Evolutionary conservation across 225 moss, liverwort and hornwort species (phyloP).

Genomic region (Polytrichum formosum): DNA sequence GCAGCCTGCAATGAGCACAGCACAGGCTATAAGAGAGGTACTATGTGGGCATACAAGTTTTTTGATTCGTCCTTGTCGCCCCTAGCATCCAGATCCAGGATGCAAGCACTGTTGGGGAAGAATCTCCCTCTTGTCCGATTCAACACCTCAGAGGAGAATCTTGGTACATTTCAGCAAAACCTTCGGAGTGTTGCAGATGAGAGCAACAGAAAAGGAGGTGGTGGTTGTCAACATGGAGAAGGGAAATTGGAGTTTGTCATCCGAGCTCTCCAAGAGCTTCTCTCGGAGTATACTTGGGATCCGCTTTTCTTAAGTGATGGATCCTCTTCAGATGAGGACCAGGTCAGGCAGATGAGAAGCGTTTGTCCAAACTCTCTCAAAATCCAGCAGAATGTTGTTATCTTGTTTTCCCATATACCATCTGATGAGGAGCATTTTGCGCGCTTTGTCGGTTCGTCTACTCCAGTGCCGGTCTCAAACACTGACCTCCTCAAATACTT

Average conservation of each 20-base stretch:
- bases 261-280: constrained; percentile 52
- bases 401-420: constrained; percentile 66
- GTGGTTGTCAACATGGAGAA: constrained; percentile 12
- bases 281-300: constrained; percentile 60
- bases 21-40: constrained; percentile 31
- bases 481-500: constrained; percentile 28
- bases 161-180: constrained; percentile 46
- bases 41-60: constrained; percentile 63
- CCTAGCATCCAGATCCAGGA: constrained; percentile 41
- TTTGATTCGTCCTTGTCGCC: constrained; percentile 68
- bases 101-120: constrained; percentile 24
- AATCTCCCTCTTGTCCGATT: constrained; percentile 34
- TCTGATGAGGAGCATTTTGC: constrained; percentile 19
- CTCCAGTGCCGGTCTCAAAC: constrained; percentile 7
- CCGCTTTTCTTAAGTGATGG: constrained; percentile 54
- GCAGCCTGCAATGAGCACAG: constrained; percentile 53
- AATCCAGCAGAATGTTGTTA: constrained; percentile 44
- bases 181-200: constrained; percentile 32
- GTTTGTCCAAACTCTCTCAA: constrained; percentile 6
- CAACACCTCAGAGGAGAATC: constrained; percentile 36
- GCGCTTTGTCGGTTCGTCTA: constrained; percentile 30
- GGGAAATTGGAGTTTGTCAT: constrained; percentile 47
- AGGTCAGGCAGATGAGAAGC: constrained; percentile 13
- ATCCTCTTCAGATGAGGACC: constrained; percentile 83
- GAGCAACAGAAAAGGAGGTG: constrained; percentile 12